Evolutionary conservation across 768 basidiomycete species (phyloP).

Genomic region (Zangia roseola): DNA sequence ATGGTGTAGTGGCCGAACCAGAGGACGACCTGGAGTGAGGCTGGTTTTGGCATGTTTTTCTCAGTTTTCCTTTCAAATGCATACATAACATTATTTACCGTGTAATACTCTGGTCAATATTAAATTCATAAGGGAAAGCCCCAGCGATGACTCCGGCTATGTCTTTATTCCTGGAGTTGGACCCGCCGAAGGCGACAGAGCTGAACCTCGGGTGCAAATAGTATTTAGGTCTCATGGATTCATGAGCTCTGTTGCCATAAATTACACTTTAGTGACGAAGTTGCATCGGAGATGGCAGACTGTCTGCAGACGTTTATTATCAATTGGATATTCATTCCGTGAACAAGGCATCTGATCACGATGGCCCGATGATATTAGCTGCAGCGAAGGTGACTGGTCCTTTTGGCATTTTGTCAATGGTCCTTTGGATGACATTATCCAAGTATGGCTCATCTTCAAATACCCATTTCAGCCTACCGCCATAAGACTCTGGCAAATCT

Average conservation of each 20-base stretch:
- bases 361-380: slow-evolving; percentile 37
- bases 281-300: no score
- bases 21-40: slow-evolving; percentile 44
- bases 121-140: background rate
- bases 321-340: no score
- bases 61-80: background rate
- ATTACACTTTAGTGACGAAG: background rate
- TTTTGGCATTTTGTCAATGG: slow-evolving; percentile 51
- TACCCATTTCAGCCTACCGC: slow-evolving; percentile 70
- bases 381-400: slow-evolving; percentile 53
- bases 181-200: no score
- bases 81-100: slow-evolving; percentile 30
- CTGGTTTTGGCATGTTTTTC: background rate
- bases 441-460: slow-evolving; percentile 66
- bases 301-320: no score
- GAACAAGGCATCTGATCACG: background rate
- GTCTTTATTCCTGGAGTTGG: no score
- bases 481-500: slow-evolving; percentile 68
- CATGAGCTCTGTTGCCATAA: no score
- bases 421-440: slow-evolving; percentile 51
- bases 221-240: no score
- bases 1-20: slow-evolving; percentile 68
- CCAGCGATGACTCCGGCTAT: no score
- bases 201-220: no score
- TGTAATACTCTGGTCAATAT: slow-evolving; percentile 16